Evolutionary conservation across 2,329 filamentous ascomycete genomes (phyloP).

Genomic region (Cladophialophora bantiana): DNA sequence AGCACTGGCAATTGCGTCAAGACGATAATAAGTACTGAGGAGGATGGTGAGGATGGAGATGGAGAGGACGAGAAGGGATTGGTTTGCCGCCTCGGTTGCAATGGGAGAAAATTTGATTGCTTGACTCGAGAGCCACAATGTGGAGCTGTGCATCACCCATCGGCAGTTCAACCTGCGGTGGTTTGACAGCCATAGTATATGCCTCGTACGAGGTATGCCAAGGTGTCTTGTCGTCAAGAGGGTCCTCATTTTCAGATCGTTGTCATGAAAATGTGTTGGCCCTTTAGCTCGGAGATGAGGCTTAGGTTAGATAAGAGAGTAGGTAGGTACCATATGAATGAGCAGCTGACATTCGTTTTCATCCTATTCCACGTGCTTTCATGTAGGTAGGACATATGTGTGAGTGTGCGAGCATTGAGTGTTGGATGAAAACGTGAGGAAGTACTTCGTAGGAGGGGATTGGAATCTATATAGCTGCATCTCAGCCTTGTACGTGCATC

Average conservation of each 20-base stretch:
- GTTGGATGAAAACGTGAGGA: too few species aligned
- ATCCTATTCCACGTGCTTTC: too few species aligned
- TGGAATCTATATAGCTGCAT: background rate
- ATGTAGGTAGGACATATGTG: too few species aligned
- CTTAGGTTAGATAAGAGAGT: too few species aligned
- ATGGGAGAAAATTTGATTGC: constrained; percentile 1
- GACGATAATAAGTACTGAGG: background rate
- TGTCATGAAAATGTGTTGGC: too few species aligned
- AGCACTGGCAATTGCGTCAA: constrained; percentile 8
- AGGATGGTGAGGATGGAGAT: background rate
- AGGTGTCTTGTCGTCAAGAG: background rate
- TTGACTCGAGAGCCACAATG: constrained; percentile 16
- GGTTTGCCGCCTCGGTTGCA: background rate
- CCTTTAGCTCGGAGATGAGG: too few species aligned
- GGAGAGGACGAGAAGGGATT: background rate
- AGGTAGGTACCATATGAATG: too few species aligned
- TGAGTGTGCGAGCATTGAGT: too few species aligned
- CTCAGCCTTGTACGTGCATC: background rate
- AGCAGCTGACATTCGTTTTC: too few species aligned
- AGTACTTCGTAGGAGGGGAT: too few species aligned
- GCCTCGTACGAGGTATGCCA: too few species aligned
- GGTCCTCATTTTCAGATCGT: too few species aligned
- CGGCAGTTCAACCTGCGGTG: constrained; percentile 11
- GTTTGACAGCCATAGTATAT: background rate
- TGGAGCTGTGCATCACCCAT: constrained; percentile 1